Conservation (phyloP, 2,329 filamentous ascomycete species). For the Huntiella savannae region DNA sequence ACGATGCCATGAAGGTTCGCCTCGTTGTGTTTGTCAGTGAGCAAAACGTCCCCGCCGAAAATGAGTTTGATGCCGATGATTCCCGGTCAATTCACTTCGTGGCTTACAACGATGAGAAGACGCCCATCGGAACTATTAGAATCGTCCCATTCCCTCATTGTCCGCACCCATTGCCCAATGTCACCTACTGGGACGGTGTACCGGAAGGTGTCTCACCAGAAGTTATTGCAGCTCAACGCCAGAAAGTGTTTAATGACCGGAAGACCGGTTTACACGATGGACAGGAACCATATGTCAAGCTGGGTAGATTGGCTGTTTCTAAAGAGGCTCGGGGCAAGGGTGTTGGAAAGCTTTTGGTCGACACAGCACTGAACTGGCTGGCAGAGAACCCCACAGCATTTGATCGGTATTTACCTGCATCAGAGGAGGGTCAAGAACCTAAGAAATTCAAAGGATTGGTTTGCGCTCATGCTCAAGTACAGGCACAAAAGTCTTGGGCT, state of each 20-base stretch:
- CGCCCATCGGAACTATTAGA: constrained; percentile 54
- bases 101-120: constrained; percentile 35
- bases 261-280: constrained; percentile 36
- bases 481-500: constrained; percentile 45
- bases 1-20: constrained; percentile 44
- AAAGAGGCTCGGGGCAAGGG: constrained; percentile 44
- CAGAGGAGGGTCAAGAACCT: constrained; percentile 23
- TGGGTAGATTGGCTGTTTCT: constrained; percentile 59
- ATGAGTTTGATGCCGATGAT: constrained; percentile 71
- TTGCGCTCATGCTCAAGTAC: constrained; percentile 60
- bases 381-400: constrained; percentile 37
- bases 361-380: constrained; percentile 50
- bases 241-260: constrained; percentile 20
- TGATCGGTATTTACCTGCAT: constrained; percentile 17
- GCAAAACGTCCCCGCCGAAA: constrained; percentile 38
- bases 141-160: constrained; percentile 65
- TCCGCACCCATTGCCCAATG: constrained; percentile 37
- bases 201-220: constrained; percentile 17
- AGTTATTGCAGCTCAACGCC: constrained; percentile 9
- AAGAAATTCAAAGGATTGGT: constrained; percentile 46
- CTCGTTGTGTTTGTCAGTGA: constrained; percentile 41
- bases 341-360: constrained; percentile 47
- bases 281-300: constrained; percentile 59
- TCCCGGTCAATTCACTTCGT: constrained; percentile 69
- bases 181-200: constrained; percentile 27